A percentile compares a stretch with the other conserved stretches of the same genome.
Conservation (phyloP, 192 early-diverging fungal species). For the Coemansia sp. region DNA sequence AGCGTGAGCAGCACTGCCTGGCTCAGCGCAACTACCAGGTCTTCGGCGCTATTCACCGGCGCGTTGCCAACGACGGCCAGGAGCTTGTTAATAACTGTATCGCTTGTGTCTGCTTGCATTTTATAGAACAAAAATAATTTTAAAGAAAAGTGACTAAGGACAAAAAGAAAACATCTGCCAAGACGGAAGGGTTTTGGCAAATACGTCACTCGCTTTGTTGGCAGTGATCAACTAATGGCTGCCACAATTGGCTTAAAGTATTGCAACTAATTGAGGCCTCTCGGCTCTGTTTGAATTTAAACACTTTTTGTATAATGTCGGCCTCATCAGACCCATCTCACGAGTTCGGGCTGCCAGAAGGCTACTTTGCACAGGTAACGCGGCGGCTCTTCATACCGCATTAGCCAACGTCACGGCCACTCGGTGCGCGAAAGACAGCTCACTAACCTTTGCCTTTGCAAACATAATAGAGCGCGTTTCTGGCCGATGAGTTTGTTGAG, state of each 20-base stretch:
- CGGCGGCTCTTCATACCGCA: neutral
- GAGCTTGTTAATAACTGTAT: constrained; percentile 7
- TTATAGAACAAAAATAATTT: neutral
- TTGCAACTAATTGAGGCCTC: too few species aligned
- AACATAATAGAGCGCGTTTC: constrained; percentile 52
- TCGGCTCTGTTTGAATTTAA: too few species aligned
- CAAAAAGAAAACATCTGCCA: too few species aligned
- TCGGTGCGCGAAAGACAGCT: neutral
- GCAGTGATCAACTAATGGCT: neutral
- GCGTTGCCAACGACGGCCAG: constrained; percentile 17
- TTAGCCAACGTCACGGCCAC: neutral
- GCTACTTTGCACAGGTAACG: constrained; percentile 54
- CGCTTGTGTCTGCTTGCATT: constrained; percentile 7
- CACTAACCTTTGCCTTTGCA: constrained; percentile 2
- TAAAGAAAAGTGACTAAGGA: too few species aligned
- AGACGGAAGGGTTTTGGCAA: neutral
- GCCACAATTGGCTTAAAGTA: neutral
- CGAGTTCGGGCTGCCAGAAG: constrained; percentile 47
- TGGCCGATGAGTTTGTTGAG: constrained; percentile 61
- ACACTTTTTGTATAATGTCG: neutral
- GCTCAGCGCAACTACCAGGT: constrained; percentile 39
- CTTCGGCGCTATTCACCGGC: constrained; percentile 19
- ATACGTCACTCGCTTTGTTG: neutral
- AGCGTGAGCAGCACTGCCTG: constrained; percentile 24
- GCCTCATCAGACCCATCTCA: constrained; percentile 44